Base-by-base conservation (phyloP, 1,139 yeast genomes). In the Zygosaccharomyces pseudobailii region DNA sequence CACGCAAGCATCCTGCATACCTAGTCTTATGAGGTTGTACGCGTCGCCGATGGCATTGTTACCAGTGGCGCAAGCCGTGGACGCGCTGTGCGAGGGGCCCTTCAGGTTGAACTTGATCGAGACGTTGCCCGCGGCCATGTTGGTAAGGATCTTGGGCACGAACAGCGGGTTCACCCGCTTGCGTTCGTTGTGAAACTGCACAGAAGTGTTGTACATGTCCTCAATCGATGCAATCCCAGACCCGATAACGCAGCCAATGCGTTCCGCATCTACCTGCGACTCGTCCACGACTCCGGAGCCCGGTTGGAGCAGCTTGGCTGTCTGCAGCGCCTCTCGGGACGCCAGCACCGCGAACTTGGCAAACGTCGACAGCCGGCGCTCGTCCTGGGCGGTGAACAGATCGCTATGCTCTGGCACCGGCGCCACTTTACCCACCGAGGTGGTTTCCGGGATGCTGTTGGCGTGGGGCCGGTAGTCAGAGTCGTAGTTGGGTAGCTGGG, bases 31-130 rank as follows among this genome's bases (percentile, higher is more conserved):
- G 62, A 89, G 84, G 56, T 90, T 79, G 55, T 74, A 79, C 0
- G 96, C 97, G 62, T 94, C 99, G 2, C 98, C 97, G 47, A 94
- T 83, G 0, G 97, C 79, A 62, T 92, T 95, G 27, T 87, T 78
- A 0, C 99, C 99, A 0, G 98, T 89, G 3, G 98, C 96, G 71
- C 99, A 94, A 0, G 98, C 98, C 0, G 97, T 89, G 1, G 96
- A 79, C 0, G 84, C 94, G 0, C 96, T 73, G 63, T 89, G 96
- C 47, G 87, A 80, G 2, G 96, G 96, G 0, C 98, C 99, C 56
- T 76, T 72, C 30, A 88, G 69, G 3, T 86, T 84, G 59, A 82
- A 79, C 55, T 79, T 76, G 49, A 92, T 90, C 4, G 96, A 84
- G 4, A 92, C 78, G 55, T 89, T 84, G 2, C 98, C 97, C 0